These are phyloP conservation scores for Rhynchosporium agropyri DNA, from an alignment of 2,329 filamentous ascomycete species.

Conservation along the genomic window DNA sequence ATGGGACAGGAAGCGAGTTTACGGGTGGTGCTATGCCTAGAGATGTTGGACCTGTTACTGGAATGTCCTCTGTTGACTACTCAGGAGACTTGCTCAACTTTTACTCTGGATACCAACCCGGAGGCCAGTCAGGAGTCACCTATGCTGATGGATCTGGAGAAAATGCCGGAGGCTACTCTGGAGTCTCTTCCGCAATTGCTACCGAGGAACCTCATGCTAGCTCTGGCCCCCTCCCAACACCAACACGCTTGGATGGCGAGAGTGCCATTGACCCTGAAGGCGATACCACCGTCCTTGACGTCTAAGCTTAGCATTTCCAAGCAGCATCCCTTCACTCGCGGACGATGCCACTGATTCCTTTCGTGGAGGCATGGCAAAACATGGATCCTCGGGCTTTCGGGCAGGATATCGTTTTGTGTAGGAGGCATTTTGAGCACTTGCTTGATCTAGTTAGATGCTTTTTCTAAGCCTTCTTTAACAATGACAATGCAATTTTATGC, in stretches of 20 bases:
- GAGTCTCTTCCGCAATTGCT: no score
- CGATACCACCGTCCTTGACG: neutral
- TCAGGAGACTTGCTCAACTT: no score
- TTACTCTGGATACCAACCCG: no score
- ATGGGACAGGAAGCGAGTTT: neutral
- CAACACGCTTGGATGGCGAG: neutral
- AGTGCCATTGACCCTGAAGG: neutral
- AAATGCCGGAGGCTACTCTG: no score
- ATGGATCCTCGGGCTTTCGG: neutral
- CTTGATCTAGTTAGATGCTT: no score
- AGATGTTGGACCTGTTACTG: neutral
- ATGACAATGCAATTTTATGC: no score
- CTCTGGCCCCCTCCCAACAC: no score
- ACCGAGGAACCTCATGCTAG: no score
- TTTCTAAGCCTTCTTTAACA: no score
- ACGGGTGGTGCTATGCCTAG: neutral
- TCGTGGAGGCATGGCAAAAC: neutral
- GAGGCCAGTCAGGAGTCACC: no score
- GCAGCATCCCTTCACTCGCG: neutral
- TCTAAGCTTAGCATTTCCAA: neutral
- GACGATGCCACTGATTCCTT: neutral
- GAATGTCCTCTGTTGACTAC: no score
- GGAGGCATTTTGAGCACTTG: neutral
- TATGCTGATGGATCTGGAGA: no score
- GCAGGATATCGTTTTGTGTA: neutral